Conservation (phyloP, 1,284 basidiomycete species). For the Mycena citricolor region DNA sequence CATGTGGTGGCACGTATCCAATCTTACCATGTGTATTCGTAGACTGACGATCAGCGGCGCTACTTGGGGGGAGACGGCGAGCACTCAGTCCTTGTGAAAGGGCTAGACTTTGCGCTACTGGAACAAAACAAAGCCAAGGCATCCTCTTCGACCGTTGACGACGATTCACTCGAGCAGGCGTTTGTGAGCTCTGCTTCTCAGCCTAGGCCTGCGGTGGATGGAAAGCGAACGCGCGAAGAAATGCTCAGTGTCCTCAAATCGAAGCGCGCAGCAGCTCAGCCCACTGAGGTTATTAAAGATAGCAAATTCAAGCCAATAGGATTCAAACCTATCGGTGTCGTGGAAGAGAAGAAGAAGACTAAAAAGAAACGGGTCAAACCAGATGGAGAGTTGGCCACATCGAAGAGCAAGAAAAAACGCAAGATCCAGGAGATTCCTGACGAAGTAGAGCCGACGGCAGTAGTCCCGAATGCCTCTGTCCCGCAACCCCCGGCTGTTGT, state of each 20-base stretch:
- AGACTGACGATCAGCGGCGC: constrained; percentile 76
- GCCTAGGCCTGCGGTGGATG: constrained; percentile 32
- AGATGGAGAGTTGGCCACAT: constrained; percentile 35
- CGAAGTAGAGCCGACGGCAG: no score
- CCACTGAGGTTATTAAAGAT: constrained; percentile 34
- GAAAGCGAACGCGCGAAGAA: constrained; percentile 73
- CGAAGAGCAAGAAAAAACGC: constrained; percentile 50
- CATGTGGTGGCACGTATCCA: no score
- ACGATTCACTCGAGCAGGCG: constrained; percentile 76
- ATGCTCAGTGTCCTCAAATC: constrained; percentile 72
- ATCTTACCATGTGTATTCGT: no score
- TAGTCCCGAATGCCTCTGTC: constrained; percentile 18
- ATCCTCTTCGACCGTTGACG: constrained; percentile 52
- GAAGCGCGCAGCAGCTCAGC: constrained; percentile 37
- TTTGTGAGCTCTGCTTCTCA: constrained; percentile 43
- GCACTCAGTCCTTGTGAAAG: constrained; percentile 86
- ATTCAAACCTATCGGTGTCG: constrained; percentile 58
- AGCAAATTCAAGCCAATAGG: constrained; percentile 83
- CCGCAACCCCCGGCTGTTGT: constrained; percentile 28
- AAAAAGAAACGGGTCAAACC: no score
- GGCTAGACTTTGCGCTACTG: constrained; percentile 85
- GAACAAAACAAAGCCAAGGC: constrained; percentile 70
- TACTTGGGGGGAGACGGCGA: constrained; percentile 88
- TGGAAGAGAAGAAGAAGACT: constrained; percentile 50
- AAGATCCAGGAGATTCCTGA: constrained; percentile 34